These are phyloP conservation scores for Trichoderma harzianum DNA, from an alignment of 2,329 filamentous ascomycete species.

Conservation along the genomic window DNA sequence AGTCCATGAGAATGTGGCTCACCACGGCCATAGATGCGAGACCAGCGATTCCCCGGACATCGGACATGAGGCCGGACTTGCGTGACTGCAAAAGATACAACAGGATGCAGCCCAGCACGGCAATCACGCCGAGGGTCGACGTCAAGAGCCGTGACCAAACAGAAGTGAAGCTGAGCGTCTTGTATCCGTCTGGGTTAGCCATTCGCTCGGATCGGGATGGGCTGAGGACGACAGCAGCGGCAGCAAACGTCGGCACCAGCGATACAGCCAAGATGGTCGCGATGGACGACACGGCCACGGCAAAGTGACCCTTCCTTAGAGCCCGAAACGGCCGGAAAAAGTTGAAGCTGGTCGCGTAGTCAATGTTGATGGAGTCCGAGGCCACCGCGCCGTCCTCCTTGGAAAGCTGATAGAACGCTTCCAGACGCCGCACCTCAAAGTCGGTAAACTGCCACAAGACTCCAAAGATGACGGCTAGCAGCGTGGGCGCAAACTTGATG, in stretches of 20 bases:
- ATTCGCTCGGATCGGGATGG: constrained; percentile 49
- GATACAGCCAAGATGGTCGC: constrained; percentile 64
- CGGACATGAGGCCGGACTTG: constrained; percentile 62
- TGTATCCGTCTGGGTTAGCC: constrained; percentile 40
- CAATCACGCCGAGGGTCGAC: constrained; percentile 53
- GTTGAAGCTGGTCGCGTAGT: constrained; percentile 67
- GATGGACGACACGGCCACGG: constrained; percentile 64
- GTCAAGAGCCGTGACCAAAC: constrained; percentile 62
- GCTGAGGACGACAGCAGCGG: constrained; percentile 56
- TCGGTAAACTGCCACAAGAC: constrained; percentile 65
- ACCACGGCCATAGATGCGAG: constrained; percentile 73
- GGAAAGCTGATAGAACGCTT: constrained; percentile 65
- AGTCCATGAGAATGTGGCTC: constrained; percentile 70
- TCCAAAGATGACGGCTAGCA: constrained; percentile 59
- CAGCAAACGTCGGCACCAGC: constrained; percentile 65
- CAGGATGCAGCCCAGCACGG: constrained; percentile 54
- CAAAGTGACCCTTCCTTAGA: constrained; percentile 60
- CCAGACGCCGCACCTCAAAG: constrained; percentile 63
- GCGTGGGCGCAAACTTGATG: constrained; percentile 61
- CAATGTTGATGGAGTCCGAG: constrained; percentile 66
- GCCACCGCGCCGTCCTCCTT: constrained; percentile 58
- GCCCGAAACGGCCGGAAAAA: constrained; percentile 63
- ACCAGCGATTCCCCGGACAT: constrained; percentile 70
- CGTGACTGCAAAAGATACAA: constrained; percentile 60
- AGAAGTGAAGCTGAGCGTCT: constrained; percentile 54